These are phyloP conservation scores for Eimeria tenella DNA, from an alignment of 169 alveolate genomes.

Conservation along the genomic window DNA sequence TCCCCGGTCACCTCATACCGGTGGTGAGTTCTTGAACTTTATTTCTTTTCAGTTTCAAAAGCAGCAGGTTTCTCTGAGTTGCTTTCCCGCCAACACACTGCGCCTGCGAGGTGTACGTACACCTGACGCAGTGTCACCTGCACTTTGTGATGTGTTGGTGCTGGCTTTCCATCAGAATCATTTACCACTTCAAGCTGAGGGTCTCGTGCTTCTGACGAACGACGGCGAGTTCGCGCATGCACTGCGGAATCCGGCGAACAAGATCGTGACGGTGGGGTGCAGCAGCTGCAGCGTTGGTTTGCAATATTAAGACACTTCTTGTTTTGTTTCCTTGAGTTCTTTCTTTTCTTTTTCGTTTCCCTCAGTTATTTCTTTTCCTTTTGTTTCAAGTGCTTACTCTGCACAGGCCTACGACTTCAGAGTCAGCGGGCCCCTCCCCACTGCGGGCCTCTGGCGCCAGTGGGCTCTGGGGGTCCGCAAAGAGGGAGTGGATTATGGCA, in stretches of 20 bases:
- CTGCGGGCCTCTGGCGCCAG: not conserved
- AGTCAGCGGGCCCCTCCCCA: conserved; percentile 33
- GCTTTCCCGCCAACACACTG: not conserved
- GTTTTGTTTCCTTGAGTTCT: not conserved
- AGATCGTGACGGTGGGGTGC: conserved; percentile 53
- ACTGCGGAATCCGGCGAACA: conserved; percentile 52
- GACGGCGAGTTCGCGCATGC: conserved; percentile 77
- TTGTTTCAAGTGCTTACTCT: not conserved
- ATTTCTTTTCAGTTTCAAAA: not conserved
- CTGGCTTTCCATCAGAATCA: conserved; percentile 5
- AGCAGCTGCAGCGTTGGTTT: not conserved
- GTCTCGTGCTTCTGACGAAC: conserved; percentile 75
- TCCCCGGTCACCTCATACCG: conserved; percentile 49
- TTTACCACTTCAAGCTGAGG: conserved; percentile 72
- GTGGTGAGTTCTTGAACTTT: not conserved
- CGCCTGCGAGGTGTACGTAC: not conserved
- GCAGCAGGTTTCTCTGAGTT: not conserved
- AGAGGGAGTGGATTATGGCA: conserved; percentile 14
- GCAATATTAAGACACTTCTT: not conserved
- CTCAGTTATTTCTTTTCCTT: too few relatives aligned
- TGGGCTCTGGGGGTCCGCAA: conserved; percentile 21
- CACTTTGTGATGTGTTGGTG: too few relatives aligned
- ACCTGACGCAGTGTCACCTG: not conserved
- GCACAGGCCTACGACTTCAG: conserved; percentile 46
- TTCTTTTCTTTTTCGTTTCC: too few relatives aligned